These are phyloP conservation scores for Periconia macrospinosa DNA, from an alignment of 2,329 filamentous ascomycete species.

Conservation along the genomic window DNA sequence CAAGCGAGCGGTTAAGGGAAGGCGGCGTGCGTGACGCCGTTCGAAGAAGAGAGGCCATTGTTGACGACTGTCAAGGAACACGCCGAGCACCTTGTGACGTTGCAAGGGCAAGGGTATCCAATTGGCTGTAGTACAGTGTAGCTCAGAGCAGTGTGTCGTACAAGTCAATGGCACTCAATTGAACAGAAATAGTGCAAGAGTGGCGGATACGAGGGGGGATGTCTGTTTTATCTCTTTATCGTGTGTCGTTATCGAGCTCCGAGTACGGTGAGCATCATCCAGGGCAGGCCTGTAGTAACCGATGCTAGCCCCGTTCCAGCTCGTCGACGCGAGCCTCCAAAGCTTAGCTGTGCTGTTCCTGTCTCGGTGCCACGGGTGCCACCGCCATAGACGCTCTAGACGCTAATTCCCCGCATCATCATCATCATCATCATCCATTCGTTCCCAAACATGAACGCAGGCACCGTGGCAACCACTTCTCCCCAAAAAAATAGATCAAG, in stretches of 20 bases:
- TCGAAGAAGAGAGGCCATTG: slow-evolving; percentile 38
- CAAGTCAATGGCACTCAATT: too few species aligned
- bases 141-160: too few species aligned
- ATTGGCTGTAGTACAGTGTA: too few species aligned
- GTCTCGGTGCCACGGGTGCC: too few species aligned
- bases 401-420: slow-evolving; percentile 8
- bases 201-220: too few species aligned
- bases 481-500: too few species aligned
- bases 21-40: slow-evolving; percentile 26
- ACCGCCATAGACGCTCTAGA: slow-evolving; percentile 17
- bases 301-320: slow-evolving; percentile 9
- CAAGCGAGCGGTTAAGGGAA: slow-evolving; percentile 16
- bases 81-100: background rate
- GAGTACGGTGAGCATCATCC: slow-evolving; percentile 1
- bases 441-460: too few species aligned
- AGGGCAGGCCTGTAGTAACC: slow-evolving; percentile 22
- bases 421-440: too few species aligned
- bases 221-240: too few species aligned
- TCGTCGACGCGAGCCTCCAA: slow-evolving; percentile 15
- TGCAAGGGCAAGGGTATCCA: too few species aligned
- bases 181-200: too few species aligned
- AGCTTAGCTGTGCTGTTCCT: slow-evolving; percentile 5
- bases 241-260: background rate
- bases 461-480: too few species aligned
- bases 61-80: background rate